phyloP scores from a whole-genome alignment of 441 rosid genomes.

The Pelargonium australe region DNA sequence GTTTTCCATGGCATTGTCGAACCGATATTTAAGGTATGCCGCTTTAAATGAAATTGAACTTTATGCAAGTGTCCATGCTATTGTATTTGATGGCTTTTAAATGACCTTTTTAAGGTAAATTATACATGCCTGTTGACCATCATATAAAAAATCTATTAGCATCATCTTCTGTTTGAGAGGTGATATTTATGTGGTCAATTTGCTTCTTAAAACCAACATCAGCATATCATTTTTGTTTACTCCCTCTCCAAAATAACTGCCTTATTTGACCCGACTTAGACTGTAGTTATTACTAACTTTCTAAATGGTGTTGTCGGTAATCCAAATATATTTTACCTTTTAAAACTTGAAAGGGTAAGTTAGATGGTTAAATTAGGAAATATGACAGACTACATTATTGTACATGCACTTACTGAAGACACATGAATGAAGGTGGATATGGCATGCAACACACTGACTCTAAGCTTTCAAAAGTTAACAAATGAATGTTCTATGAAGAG shows the following conservation, averaged over 20 bases:
- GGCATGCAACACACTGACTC: neutral
- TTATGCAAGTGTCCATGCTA: neutral
- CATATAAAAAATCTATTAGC: neutral
- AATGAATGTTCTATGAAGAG: neutral
- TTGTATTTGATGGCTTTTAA: neutral
- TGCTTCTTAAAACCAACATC: neutral
- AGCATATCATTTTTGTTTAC: neutral
- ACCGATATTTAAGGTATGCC: conserved; percentile 87
- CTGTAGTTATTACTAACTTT: too few relatives aligned
- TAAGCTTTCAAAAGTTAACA: neutral
- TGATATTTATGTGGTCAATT: neutral
- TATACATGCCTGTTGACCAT: neutral
- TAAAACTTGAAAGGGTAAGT: too few relatives aligned
- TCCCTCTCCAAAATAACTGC: neutral
- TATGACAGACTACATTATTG: neutral
- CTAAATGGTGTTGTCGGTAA: too few relatives aligned
- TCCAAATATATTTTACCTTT: too few relatives aligned
- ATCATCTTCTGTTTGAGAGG: neutral
- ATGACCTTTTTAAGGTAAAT: neutral
- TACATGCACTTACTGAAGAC: neutral
- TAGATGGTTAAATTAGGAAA: neutral
- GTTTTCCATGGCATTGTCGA: conserved; percentile 84
- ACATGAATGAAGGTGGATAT: neutral
- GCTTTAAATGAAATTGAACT: conserved; percentile 1
- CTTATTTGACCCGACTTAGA: neutral